Base-by-base conservation (phyloP, 495 filamentous ascomycete genomes). In the Thozetella sp. region DNA sequence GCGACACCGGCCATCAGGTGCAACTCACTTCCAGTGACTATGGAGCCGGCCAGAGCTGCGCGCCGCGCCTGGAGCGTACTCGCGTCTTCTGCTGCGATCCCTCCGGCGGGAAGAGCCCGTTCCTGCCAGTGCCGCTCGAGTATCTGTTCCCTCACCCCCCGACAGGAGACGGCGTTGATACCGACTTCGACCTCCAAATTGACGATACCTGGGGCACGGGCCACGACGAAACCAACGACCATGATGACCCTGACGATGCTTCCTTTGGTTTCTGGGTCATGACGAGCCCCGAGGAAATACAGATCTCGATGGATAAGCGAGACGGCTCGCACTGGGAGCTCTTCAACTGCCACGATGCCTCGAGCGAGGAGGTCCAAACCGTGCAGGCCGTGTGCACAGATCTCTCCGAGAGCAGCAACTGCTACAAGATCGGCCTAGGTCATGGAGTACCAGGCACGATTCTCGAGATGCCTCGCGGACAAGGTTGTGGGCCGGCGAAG, bases 381-480 rank as follows among this genome's bases (percentile, higher is more conserved):
- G 68, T 62, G 4, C 46, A 46, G 37, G 72, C 64, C 52, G 54
- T 63, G 13, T 73, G 61, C 60, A 74, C 54, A 1, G 61, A 68
- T 34, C 22, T 50, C 17, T 64, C 57, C 2, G 52, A 66, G 1
- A 40, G 59, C 23, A 67, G 58, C 57, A 73, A 71, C 25, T 76
- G 75, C 59, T 23, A 60, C 53, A 52, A 73, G 20, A 72, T 76
- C 34, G 26, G 56, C 27, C 67, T 64, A 3, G 70, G 68, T 20
- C 62, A 68, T 10, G 72, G 54, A 6, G 64, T 68, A 9, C 59
- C 60, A 12, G 70, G 56, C 2, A 78, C 68, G 0, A 69, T 81
- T 55, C 23, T 77, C 3, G 55, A 75, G 55, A 74, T 78, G 71
- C 72, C 74, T 0, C n/a, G n/a, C n/a, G n/a, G n/a, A n/a, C 10